Evolutionary conservation across 768 basidiomycete species (phyloP).

Genomic region (Amanita muscaria): DNA sequence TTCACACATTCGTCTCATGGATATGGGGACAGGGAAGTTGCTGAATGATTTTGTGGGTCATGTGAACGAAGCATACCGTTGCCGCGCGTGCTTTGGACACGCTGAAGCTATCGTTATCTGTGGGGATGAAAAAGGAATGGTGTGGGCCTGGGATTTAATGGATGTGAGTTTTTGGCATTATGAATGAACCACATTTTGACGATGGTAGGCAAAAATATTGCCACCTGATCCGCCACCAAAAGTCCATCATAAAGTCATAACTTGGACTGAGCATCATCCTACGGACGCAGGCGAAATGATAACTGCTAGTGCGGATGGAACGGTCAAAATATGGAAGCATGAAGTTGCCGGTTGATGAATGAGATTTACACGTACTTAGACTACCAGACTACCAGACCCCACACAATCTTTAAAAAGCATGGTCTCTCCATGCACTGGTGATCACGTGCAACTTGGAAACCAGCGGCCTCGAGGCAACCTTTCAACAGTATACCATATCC

Average conservation of each 20-base stretch:
- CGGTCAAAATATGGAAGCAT: slow-evolving; percentile 80
- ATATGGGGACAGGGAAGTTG: slow-evolving; percentile 70
- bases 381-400: no score
- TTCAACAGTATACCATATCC: neutral
- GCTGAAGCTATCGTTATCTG: slow-evolving; percentile 74
- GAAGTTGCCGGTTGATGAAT: slow-evolving; percentile 6
- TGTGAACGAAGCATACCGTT: slow-evolving; percentile 64
- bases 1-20: slow-evolving; percentile 79
- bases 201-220: slow-evolving; percentile 54
- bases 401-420: neutral
- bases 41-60: slow-evolving; percentile 84
- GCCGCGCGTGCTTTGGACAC: slow-evolving; percentile 74
- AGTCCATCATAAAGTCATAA: slow-evolving; percentile 76
- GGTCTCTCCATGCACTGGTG: neutral
- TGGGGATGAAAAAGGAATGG: slow-evolving; percentile 82
- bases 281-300: slow-evolving; percentile 74
- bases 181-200: no score
- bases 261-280: slow-evolving; percentile 90
- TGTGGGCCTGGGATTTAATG: slow-evolving; percentile 93
- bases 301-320: slow-evolving; percentile 87
- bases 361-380: no score
- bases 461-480: neutral
- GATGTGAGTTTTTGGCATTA: slow-evolving; percentile 69
- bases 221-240: slow-evolving; percentile 68
- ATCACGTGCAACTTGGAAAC: slow-evolving; percentile 3